Percentiles rank a stretch among this genome's conserved stretches.
phyloP scores from a whole-genome alignment of 495 filamentous ascomycete genomes.

The Chaetomium tenue region DNA sequence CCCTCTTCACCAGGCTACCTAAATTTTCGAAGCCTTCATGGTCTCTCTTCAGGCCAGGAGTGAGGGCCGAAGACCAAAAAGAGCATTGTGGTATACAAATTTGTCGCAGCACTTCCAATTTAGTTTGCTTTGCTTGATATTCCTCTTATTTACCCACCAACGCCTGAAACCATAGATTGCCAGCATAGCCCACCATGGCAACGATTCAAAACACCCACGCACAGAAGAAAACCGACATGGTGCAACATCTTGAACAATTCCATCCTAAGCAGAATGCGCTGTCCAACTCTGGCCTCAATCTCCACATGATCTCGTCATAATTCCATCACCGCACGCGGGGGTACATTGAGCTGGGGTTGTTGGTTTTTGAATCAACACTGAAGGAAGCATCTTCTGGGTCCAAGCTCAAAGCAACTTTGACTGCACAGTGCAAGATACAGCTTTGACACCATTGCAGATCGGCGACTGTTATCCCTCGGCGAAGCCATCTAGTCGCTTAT shows the following conservation, averaged over 20 bases:
- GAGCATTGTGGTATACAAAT: too few relatives aligned
- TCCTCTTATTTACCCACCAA: too few relatives aligned
- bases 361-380: constrained; percentile 17
- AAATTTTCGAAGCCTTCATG: too few relatives aligned
- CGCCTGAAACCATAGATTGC: too few relatives aligned
- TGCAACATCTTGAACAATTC: constrained; percentile 23
- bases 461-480: neutral
- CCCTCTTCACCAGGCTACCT: too few relatives aligned
- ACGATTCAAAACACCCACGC: constrained; percentile 12
- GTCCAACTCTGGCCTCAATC: constrained; percentile 7
- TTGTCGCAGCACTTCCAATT: too few relatives aligned
- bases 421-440: too few relatives aligned
- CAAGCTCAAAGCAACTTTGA: constrained; percentile 1
- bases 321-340: constrained; percentile 22
- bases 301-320: constrained; percentile 23
- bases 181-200: neutral
- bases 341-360: constrained; percentile 29
- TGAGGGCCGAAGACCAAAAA: too few relatives aligned
- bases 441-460: constrained; percentile 3
- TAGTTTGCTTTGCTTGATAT: too few relatives aligned
- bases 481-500: neutral
- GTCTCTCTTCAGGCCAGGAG: too few relatives aligned
- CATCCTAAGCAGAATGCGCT: constrained; percentile 22
- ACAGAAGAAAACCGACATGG: neutral
- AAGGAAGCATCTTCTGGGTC: neutral